phyloP scores from a whole-genome alignment of 2,329 filamentous ascomycete genomes.

The Monilinia polystroma region DNA sequence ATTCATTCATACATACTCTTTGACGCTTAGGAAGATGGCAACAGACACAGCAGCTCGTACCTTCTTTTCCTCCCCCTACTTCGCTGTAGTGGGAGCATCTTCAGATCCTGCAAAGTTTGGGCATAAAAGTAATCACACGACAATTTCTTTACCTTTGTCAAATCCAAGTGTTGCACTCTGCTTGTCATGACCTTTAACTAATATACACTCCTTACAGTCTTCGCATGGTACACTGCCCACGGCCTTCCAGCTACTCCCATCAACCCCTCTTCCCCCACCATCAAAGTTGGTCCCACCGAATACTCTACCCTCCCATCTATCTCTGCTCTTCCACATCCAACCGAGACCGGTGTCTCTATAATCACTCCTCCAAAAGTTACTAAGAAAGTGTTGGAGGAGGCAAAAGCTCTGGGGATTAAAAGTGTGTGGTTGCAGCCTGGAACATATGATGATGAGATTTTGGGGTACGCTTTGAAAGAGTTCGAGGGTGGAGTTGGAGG shows the following conservation, averaged over 20 bases:
- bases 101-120: conserved; percentile 84
- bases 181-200: not conserved
- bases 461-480: conserved; percentile 65
- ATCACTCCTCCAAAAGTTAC: conserved; percentile 85
- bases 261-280: conserved; percentile 68
- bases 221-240: conserved; percentile 83
- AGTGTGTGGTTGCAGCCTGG: conserved; percentile 91
- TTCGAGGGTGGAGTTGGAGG: conserved; percentile 72
- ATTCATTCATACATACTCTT: not conserved
- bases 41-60: conserved; percentile 70
- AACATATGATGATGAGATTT: conserved; percentile 73
- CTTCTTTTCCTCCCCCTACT: conserved; percentile 78
- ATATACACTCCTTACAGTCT: conserved; percentile 55
- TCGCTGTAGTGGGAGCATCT: conserved; percentile 88
- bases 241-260: conserved; percentile 76
- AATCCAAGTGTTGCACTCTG: not conserved
- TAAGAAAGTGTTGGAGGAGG: conserved; percentile 70
- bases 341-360: conserved; percentile 74
- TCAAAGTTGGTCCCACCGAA: conserved; percentile 56
- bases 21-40: conserved; percentile 46
- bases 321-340: conserved; percentile 62
- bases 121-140: conserved; percentile 64
- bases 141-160: accelerated
- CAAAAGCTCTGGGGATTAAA: conserved; percentile 68
- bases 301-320: conserved; percentile 55